Conservation (phyloP, 768 basidiomycete species). For the Mycena latifolia region DNA sequence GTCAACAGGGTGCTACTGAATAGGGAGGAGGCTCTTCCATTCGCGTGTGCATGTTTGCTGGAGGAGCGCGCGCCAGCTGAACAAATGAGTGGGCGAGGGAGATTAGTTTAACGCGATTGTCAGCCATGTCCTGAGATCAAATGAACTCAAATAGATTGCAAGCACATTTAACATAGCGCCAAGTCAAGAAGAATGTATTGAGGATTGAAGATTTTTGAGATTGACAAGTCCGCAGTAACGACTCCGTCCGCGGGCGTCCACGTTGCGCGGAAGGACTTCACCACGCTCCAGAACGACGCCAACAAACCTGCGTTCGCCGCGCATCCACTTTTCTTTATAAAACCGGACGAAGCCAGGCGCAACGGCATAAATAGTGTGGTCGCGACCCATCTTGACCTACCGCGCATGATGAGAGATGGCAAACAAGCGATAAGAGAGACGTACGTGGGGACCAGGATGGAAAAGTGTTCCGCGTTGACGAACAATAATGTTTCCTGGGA, state of each 20-base stretch:
- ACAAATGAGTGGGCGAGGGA: not conserved
- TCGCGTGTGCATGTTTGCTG: slow-evolving; percentile 12
- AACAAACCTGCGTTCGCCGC: slow-evolving; percentile 81
- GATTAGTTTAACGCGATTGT: not conserved
- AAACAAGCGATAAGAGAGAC: slow-evolving; percentile 59
- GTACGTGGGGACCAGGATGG: slow-evolving; percentile 93
- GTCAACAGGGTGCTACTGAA: slow-evolving; percentile 16
- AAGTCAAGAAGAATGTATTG: slow-evolving; percentile 33
- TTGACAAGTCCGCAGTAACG: slow-evolving; percentile 87
- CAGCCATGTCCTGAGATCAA: not conserved
- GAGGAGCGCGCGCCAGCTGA: not conserved
- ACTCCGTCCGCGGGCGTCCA: slow-evolving; percentile 79
- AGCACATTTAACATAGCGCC: not conserved
- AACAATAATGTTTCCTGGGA: slow-evolving; percentile 96
- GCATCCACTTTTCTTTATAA: slow-evolving; percentile 86
- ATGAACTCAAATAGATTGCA: not conserved
- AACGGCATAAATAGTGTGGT: slow-evolving; percentile 94
- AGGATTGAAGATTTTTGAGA: slow-evolving; percentile 50
- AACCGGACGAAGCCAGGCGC: slow-evolving; percentile 95
- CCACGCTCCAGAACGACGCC: slow-evolving; percentile 88
- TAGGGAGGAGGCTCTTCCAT: slow-evolving; percentile 20
- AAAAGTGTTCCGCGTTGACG: slow-evolving; percentile 94
- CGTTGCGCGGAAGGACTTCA: slow-evolving; percentile 90
- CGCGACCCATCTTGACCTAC: slow-evolving; percentile 91
- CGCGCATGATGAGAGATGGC: slow-evolving; percentile 21